phyloP scores from a whole-genome alignment of 768 basidiomycete genomes.

The Leccinum broughii region DNA sequence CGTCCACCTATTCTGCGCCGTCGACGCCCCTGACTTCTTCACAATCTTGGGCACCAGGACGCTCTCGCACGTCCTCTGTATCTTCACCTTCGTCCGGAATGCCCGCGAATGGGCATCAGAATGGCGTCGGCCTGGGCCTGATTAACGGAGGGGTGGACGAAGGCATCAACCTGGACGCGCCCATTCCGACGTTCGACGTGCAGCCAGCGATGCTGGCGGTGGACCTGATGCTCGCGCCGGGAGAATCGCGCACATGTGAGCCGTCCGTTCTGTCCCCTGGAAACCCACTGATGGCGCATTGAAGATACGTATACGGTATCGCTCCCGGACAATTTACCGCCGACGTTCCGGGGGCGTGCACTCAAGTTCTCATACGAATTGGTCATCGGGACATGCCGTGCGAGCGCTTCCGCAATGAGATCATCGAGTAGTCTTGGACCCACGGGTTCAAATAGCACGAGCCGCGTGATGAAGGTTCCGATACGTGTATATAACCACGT shows the following conservation, averaged over 20 bases:
- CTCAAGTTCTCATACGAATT: constrained; percentile 89
- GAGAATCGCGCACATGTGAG: constrained; percentile 80
- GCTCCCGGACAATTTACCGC: constrained; percentile 81
- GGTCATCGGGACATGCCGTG: constrained; percentile 82
- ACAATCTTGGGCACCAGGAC: constrained; percentile 25
- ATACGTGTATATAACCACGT: constrained; percentile 90
- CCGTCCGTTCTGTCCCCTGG: neutral
- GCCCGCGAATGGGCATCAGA: constrained; percentile 8
- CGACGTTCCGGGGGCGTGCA: constrained; percentile 84
- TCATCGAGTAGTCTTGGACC: constrained; percentile 35
- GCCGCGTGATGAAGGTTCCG: constrained; percentile 87
- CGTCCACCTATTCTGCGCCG: constrained; percentile 33
- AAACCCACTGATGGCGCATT: neutral
- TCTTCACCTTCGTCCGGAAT: constrained; percentile 21
- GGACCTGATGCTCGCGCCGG: constrained; percentile 78
- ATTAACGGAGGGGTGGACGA: constrained; percentile 35
- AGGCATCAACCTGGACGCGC: constrained; percentile 58
- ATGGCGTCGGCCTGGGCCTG: constrained; percentile 36
- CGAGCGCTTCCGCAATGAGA: constrained; percentile 36
- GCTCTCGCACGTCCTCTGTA: constrained; percentile 25
- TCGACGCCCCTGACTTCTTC: constrained; percentile 25
- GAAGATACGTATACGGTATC: constrained; percentile 78
- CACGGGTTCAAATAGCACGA: constrained; percentile 50
- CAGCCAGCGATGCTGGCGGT: constrained; percentile 89
- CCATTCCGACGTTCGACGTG: constrained; percentile 83